A percentile compares a stretch with the other conserved stretches of the same genome.
Evolutionary conservation across 169 alveolate genomes (phyloP).

Genomic region (Neospora caninum): DNA sequence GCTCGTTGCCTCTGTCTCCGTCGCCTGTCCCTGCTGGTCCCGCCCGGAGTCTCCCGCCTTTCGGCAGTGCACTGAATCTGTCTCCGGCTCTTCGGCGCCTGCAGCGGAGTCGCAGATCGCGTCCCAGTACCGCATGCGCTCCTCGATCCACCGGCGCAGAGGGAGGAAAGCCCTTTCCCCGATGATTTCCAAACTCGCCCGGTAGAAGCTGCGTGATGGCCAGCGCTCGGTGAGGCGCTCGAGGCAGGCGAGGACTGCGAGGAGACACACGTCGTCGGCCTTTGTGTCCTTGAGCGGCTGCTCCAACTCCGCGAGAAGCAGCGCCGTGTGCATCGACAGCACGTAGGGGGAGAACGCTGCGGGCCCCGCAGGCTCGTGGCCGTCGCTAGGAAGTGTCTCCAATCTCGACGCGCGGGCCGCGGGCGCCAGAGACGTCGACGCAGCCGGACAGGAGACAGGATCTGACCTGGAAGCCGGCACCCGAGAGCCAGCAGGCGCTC

Average conservation of each 20-base stretch:
- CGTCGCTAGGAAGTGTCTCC: too few relatives aligned
- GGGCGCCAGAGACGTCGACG: too few relatives aligned
- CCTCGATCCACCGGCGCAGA: slow-evolving; percentile 48
- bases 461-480: too few relatives aligned
- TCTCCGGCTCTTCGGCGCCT: not conserved
- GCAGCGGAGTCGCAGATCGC: not conserved
- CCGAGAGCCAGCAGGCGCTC: too few relatives aligned
- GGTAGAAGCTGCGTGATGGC: slow-evolving; percentile 32
- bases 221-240: slow-evolving; percentile 38
- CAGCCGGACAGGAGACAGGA: too few relatives aligned
- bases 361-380: too few relatives aligned
- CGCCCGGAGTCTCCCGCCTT: not conserved
- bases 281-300: not conserved
- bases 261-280: slow-evolving; percentile 16
- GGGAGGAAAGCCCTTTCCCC: not conserved
- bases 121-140: slow-evolving; percentile 41
- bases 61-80: not conserved
- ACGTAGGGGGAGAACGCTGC: not conserved
- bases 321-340: slow-evolving; percentile 9
- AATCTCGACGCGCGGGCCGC: too few relatives aligned
- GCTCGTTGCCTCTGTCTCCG: not conserved
- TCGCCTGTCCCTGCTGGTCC: not conserved
- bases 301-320: not conserved
- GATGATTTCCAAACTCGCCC: not conserved
- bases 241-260: slow-evolving; percentile 51